Conservation (phyloP, 441 rosid species). For the Croton laevigatus region DNA sequence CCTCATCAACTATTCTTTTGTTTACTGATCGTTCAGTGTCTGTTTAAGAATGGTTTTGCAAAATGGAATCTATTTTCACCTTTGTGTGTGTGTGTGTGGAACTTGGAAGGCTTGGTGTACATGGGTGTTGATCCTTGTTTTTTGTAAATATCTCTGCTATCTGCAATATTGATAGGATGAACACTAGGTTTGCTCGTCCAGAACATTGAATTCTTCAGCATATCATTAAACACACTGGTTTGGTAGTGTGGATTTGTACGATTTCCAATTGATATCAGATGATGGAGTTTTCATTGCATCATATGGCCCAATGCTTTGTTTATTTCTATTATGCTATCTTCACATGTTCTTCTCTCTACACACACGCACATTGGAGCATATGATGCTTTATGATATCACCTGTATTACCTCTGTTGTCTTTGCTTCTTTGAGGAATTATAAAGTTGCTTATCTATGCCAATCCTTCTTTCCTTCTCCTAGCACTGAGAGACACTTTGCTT, state of each 20-base stretch:
- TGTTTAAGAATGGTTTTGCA: neutral
- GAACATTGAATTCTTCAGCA: neutral
- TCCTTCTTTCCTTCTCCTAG: neutral
- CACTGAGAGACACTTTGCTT: slow-evolving; percentile 8
- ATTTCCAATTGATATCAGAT: neutral
- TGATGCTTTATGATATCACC: neutral
- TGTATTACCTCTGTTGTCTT: neutral
- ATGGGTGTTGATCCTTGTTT: neutral
- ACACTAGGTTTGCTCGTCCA: neutral
- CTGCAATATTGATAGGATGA: neutral
- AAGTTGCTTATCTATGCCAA: neutral
- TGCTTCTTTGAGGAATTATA: slow-evolving; percentile 3
- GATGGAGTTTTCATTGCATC: neutral
- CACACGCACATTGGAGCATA: neutral
- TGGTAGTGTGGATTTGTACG: neutral
- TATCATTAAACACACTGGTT: neutral
- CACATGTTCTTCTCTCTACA: neutral
- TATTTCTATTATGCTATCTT: neutral
- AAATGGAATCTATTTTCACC: neutral
- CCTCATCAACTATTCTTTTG: too few species aligned
- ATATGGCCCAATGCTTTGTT: neutral
- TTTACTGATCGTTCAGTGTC: neutral
- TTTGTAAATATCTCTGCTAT: neutral
- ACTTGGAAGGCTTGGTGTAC: neutral
- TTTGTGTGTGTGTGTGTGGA: too few species aligned